A percentile compares a stretch with the other conserved stretches of the same genome.
Conservation (phyloP, 495 filamentous ascomycete genomes). For the Hypoxylon fragiforme region DNA sequence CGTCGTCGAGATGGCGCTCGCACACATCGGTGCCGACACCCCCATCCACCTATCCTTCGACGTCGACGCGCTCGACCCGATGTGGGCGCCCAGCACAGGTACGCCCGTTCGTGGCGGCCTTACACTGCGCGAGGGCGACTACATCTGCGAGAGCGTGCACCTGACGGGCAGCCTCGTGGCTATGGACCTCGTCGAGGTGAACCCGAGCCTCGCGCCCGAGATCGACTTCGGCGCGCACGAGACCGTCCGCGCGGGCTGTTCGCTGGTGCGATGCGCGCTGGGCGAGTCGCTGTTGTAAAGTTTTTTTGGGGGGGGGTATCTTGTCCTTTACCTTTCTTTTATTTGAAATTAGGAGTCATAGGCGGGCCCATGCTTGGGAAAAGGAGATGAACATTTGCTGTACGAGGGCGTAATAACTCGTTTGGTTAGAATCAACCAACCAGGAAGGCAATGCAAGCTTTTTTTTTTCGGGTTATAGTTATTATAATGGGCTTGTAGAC, state of each 20-base stretch:
- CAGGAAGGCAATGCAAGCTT: no score
- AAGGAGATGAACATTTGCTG: no score
- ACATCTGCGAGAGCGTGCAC: slow-evolving; percentile 95
- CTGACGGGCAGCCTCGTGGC: slow-evolving; percentile 89
- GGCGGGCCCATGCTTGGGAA: no score
- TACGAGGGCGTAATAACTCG: no score
- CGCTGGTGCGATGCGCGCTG: slow-evolving; percentile 84
- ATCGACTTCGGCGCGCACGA: slow-evolving; percentile 71
- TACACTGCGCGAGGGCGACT: slow-evolving; percentile 95
- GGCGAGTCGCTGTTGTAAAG: slow-evolving; percentile 82
- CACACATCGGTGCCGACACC: slow-evolving; percentile 88
- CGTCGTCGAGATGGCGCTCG: slow-evolving; percentile 96
- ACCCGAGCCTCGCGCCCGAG: slow-evolving; percentile 75
- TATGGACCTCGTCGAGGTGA: slow-evolving; percentile 95
- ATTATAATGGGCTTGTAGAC: not conserved
- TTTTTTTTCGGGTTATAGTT: no score
- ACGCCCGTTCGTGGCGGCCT: slow-evolving; percentile 95
- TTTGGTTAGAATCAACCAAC: no score
- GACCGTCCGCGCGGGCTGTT: slow-evolving; percentile 88
- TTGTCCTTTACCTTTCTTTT: no score
- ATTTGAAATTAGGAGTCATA: not conserved
- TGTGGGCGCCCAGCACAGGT: slow-evolving; percentile 94
- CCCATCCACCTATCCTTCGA: slow-evolving; percentile 98
- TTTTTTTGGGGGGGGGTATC: not conserved
- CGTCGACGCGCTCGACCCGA: slow-evolving; percentile 93